A percentile compares a stretch with the other conserved stretches of the same genome.
Evolutionary conservation across 1,139 yeast genomes (phyloP).

Genomic region (Suhomyces anneliseae): DNA sequence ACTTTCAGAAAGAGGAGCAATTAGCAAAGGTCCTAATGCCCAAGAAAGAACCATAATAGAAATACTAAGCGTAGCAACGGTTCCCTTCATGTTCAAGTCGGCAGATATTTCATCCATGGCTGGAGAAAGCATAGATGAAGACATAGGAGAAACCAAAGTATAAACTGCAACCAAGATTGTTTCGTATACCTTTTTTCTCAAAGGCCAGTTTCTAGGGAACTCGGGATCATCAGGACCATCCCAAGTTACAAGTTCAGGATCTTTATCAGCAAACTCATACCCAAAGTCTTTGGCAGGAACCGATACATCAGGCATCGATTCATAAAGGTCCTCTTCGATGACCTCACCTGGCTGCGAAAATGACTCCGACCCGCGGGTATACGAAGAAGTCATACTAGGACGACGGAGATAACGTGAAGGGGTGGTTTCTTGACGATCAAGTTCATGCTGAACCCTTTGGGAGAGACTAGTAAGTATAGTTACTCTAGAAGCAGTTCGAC

Average conservation of each 20-base stretch:
- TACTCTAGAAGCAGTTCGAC: conserved; percentile 37
- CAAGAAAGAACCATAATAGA: conserved; percentile 62
- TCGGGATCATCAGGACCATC: conserved; percentile 60
- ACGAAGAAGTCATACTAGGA: background rate
- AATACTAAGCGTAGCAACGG: conserved; percentile 50
- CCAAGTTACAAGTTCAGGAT: conserved; percentile 68
- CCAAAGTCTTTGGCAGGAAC: conserved; percentile 50
- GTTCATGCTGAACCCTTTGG: conserved; percentile 21
- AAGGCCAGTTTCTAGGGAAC: conserved; percentile 62
- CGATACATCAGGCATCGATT: conserved; percentile 32
- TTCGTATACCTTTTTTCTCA: conserved; percentile 38
- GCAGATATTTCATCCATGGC: conserved; percentile 49
- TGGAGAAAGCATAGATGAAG: conserved; percentile 61
- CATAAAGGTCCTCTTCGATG: conserved; percentile 16
- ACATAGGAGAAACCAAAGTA: conserved; percentile 57
- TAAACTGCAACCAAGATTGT: conserved; percentile 52
- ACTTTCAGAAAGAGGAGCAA: conserved; percentile 62
- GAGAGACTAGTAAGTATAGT: conserved; percentile 41
- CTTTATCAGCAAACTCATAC: conserved; percentile 48
- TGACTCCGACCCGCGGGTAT: background rate
- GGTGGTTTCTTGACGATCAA: conserved; percentile 3
- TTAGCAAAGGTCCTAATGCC: conserved; percentile 60
- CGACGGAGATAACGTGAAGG: background rate
- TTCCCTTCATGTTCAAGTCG: conserved; percentile 40
- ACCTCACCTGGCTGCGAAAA: background rate